Conservation (phyloP, 108 stramenopile species). For the Aurantiochytrium sp. region DNA sequence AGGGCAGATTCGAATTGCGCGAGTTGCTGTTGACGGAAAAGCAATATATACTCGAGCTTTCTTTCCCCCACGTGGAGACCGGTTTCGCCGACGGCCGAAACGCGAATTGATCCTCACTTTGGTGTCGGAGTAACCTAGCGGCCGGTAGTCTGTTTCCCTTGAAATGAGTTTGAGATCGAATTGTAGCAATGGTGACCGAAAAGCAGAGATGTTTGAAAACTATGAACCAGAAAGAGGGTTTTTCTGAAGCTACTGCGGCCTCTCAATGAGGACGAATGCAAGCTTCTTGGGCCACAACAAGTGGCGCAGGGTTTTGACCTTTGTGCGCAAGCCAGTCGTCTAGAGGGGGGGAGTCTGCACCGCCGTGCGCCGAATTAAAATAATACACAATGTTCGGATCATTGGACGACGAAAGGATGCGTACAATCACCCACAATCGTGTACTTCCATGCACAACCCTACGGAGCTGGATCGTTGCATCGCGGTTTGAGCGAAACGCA, state of each 20-base stretch:
- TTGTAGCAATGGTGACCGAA: not conserved
- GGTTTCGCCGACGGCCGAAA: too few relatives aligned
- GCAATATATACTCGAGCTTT: too few relatives aligned
- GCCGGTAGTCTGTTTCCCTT: too few relatives aligned
- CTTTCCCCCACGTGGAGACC: too few relatives aligned
- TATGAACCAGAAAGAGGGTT: too few relatives aligned
- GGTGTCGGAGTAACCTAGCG: too few relatives aligned
- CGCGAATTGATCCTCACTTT: too few relatives aligned
- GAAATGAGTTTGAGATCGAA: too few relatives aligned
- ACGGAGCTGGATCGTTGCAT: not conserved
- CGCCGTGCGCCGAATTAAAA: not conserved
- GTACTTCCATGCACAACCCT: not conserved
- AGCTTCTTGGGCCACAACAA: not conserved
- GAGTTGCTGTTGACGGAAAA: too few relatives aligned
- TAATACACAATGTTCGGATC: constrained; percentile 3
- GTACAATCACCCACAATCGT: not conserved
- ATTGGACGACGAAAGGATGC: not conserved
- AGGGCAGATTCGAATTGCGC: too few relatives aligned
- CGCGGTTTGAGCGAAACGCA: not conserved
- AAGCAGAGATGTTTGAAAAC: not conserved
- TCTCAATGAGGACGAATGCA: not conserved
- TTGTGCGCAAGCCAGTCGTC: not conserved
- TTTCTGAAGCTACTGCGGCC: too few relatives aligned
- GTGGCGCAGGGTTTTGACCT: not conserved
- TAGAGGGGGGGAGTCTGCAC: not conserved